Evolutionary conservation across 179 eudicot species (phyloP), one percentile per base, ranked within the genome.

Genomic region (Pouteria campechiana): DNA sequence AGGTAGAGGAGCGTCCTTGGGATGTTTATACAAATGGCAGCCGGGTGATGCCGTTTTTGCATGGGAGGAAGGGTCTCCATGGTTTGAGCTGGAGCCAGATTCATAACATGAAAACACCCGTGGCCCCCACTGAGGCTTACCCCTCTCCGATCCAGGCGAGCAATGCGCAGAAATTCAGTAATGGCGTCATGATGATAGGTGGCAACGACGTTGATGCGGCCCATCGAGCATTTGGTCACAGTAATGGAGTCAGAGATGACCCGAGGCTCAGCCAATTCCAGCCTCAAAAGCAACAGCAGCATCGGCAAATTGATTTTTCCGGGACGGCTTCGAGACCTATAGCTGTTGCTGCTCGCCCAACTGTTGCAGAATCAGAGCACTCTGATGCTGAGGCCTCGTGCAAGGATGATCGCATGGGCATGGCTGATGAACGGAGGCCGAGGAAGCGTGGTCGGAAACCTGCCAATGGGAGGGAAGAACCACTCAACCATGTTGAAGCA

Each of bases 401-500:
- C 15, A 70, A 58, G 21, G 87, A 76, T 32, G 79, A 67, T 4
- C 61, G 11, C 23, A 50, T 25, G 1, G 62, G 59, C 18, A 53
- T 58, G 2, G 41, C 57, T 2, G 85, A 73, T 22, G 85, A 79
- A 35, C 64, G 59, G 23, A 72, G 64, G 54, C 85, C 96, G 17
- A 51, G 92, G 17, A 92, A 92, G 45, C 56, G 96, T 10, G 98
- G 98, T 0, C 49, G 98, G 2, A 86, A 81, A 48, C 98, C 98
- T 0, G 94, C 90, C 13, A 86, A 89, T 36, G 97, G 97, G 13
- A 61, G 95, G 58, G 95, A 76, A 28, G 86, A 79, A 51, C 81
- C 97, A 2, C 72, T 90, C n/a, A 90, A 86, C 46, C 96, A 90
- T 10, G 98, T 90, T 0, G 98, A 90, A 54, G 96, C 98, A 14